These are phyloP conservation scores for Malassezia equina DNA, from an alignment of 1,284 basidiomycete genomes.

Conservation along the genomic window DNA sequence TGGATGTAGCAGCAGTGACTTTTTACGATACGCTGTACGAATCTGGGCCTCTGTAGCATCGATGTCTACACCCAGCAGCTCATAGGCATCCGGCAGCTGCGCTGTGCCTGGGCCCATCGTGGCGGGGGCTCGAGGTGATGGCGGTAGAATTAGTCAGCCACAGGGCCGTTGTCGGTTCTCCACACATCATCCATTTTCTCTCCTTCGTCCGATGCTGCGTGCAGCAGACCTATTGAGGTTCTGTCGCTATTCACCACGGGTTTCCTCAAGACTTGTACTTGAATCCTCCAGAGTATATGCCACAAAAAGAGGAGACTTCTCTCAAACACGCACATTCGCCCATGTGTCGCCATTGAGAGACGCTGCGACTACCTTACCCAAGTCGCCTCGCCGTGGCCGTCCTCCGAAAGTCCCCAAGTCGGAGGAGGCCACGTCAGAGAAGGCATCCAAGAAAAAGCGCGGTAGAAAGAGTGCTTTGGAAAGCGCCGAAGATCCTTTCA, in stretches of 20 bases:
- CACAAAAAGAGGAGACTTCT: background rate
- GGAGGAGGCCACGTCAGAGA: background rate
- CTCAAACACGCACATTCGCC: background rate
- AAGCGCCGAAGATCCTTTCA: background rate
- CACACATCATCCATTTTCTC: background rate
- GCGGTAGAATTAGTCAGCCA: background rate
- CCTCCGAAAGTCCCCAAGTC: background rate
- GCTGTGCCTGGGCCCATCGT: background rate
- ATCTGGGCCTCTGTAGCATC: conserved; percentile 73
- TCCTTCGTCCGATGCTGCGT: background rate
- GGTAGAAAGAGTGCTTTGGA: background rate
- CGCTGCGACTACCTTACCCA: background rate
- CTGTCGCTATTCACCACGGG: background rate
- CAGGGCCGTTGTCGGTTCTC: background rate
- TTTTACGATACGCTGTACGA: conserved; percentile 58
- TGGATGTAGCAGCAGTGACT: conserved; percentile 34
- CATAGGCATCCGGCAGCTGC: conserved; percentile 9
- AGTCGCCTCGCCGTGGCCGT: background rate
- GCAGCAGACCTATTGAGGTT: background rate
- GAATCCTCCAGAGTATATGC: background rate
- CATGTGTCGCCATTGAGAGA: background rate
- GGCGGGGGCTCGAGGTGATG: background rate
- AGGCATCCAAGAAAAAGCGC: background rate
- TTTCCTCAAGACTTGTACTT: background rate
- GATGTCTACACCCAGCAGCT: conserved; percentile 55